Conservation (phyloP, 495 filamentous ascomycete genomes). For the Chaetomidium leptoderma region DNA sequence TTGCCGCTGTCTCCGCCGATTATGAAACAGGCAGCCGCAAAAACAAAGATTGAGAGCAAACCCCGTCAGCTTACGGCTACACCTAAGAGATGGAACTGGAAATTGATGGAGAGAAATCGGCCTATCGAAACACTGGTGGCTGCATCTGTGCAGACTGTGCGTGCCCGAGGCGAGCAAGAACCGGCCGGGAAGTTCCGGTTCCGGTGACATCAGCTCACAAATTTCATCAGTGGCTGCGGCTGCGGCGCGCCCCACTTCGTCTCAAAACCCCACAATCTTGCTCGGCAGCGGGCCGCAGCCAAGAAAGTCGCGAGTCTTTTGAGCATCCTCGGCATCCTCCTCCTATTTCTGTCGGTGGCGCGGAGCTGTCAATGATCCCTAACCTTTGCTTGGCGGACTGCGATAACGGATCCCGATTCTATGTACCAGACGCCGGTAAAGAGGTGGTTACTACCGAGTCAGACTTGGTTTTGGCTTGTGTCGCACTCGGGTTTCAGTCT, state of each 20-base stretch:
- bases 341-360: not conserved
- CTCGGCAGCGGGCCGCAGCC: not conserved
- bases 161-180: too few species aligned
- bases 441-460: too few species aligned
- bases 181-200: not conserved
- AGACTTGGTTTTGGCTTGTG: too few species aligned
- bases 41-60: not conserved
- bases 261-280: not conserved
- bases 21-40: not conserved
- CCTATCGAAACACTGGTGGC: too few species aligned
- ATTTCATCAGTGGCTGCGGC: not conserved
- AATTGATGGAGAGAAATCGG: not conserved
- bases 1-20: not conserved
- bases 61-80: not conserved
- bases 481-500: too few species aligned
- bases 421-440: too few species aligned
- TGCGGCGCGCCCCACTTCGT: conserved; percentile 6
- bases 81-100: not conserved
- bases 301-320: too few species aligned
- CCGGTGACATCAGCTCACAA: conserved; percentile 5
- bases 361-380: not conserved
- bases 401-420: not conserved
- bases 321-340: too few species aligned
- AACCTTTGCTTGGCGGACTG: not conserved
- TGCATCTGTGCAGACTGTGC: too few species aligned